These are phyloP conservation scores for Yarrowia galli DNA, from an alignment of 1,139 yeast species.

Conservation along the genomic window DNA sequence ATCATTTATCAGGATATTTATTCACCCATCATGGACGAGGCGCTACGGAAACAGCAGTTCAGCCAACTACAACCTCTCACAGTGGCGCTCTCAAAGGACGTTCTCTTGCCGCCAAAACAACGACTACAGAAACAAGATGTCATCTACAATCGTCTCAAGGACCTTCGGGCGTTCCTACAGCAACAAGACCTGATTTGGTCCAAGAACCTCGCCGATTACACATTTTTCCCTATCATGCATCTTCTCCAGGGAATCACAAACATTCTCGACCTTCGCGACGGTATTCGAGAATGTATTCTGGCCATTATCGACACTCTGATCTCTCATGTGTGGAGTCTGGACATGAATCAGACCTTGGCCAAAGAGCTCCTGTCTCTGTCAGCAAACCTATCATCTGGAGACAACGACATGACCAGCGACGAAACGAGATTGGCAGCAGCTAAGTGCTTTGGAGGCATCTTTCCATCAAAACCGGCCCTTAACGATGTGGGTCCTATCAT, in stretches of 20 bases:
- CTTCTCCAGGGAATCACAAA: slow-evolving; percentile 27
- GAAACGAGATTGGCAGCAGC: slow-evolving; percentile 24
- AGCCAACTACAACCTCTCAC: slow-evolving; percentile 8
- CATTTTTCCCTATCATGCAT: slow-evolving; percentile 36
- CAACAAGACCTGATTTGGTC: slow-evolving; percentile 29
- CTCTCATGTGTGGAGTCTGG: slow-evolving; percentile 4
- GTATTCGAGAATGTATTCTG: slow-evolving; percentile 14
- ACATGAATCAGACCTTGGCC: slow-evolving; percentile 25
- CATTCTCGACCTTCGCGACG: slow-evolving; percentile 19
- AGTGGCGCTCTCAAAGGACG: slow-evolving; percentile 13
- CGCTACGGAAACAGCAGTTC: slow-evolving; percentile 9
- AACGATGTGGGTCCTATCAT: slow-evolving; percentile 26
- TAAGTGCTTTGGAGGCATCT: slow-evolving; percentile 5
- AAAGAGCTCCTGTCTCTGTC: slow-evolving; percentile 8
- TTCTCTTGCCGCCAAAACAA: slow-evolving; percentile 13
- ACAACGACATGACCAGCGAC: slow-evolving; percentile 10
- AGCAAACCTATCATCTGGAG: slow-evolving; percentile 22
- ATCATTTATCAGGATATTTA: neutral
- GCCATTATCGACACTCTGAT: slow-evolving; percentile 1
- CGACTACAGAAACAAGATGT: slow-evolving; percentile 27
- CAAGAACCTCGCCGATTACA: slow-evolving; percentile 30
- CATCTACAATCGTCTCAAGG: slow-evolving; percentile 12
- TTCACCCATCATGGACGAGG: slow-evolving; percentile 1
- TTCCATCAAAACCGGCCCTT: slow-evolving; percentile 21
- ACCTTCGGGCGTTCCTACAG: slow-evolving; percentile 1